Conservation (phyloP, 2,329 filamentous ascomycete genomes). For the Aspergillus awamori region DNA sequence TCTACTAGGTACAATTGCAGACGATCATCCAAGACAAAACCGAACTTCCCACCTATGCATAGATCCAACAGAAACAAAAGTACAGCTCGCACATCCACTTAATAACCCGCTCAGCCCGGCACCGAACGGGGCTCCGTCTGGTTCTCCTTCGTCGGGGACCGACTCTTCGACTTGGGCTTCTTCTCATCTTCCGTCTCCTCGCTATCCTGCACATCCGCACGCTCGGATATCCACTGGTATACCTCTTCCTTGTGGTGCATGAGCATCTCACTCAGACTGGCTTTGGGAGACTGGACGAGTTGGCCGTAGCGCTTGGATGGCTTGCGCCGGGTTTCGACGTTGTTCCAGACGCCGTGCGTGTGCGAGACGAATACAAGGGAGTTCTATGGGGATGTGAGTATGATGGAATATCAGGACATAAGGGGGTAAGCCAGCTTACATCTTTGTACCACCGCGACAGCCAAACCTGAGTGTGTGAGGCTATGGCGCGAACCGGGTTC, state of each 20-base stretch:
- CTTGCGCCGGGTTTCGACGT: conserved; percentile 60
- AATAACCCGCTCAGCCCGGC: conserved; percentile 4
- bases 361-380: conserved; percentile 77
- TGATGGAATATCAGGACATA: not conserved
- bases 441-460: conserved; percentile 81
- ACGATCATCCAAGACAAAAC: not conserved
- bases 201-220: conserved; percentile 30
- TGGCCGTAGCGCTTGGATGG: conserved; percentile 61
- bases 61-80: not conserved
- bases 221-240: conserved; percentile 49
- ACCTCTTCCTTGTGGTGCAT: conserved; percentile 55
- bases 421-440: conserved; percentile 38
- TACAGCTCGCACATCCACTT: not conserved
- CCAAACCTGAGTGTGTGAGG: conserved; percentile 70
- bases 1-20: no score
- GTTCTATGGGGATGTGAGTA: conserved; percentile 47
- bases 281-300: conserved; percentile 50
- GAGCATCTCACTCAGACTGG: conserved; percentile 60
- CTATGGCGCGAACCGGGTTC: conserved; percentile 73
- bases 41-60: not conserved
- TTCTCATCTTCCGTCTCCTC: conserved; percentile 33
- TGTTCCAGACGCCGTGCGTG: conserved; percentile 75
- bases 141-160: conserved; percentile 21
- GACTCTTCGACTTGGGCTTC: conserved; percentile 17
- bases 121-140: conserved; percentile 6